Evolutionary conservation across 352 stramenopile species (phyloP).

Genomic region (Phytophthora citricola): DNA sequence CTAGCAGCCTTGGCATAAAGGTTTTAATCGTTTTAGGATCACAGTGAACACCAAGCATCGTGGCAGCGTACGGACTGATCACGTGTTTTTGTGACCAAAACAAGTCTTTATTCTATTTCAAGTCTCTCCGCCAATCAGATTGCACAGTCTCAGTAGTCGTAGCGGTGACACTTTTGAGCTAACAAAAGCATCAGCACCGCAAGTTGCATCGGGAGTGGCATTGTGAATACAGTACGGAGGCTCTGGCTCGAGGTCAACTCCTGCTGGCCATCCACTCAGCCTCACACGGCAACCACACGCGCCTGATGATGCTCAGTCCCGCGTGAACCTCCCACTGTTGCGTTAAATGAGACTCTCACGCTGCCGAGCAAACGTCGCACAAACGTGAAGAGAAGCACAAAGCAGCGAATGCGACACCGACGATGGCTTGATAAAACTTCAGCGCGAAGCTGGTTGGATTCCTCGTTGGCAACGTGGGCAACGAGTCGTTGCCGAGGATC

Average conservation of each 20-base stretch:
- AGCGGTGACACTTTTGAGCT: too few species aligned
- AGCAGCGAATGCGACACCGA: slow-evolving; percentile 3
- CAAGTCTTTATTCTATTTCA: too few species aligned
- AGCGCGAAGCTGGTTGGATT: not conserved
- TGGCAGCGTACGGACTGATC: not conserved
- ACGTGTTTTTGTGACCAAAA: too few species aligned
- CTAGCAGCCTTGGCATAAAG: slow-evolving; percentile 8
- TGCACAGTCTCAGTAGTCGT: too few species aligned
- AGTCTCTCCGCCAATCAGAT: too few species aligned
- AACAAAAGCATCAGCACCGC: not conserved
- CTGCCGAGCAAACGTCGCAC: slow-evolving; percentile 10
- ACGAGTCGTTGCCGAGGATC: too few species aligned
- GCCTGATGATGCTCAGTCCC: slow-evolving; percentile 21
- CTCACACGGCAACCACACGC: slow-evolving; percentile 19
- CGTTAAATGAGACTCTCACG: slow-evolving; percentile 21
- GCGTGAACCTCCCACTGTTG: slow-evolving; percentile 12
- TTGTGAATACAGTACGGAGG: not conserved
- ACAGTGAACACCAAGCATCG: slow-evolving; percentile 14
- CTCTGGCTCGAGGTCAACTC: slow-evolving; percentile 2
- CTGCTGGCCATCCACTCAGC: slow-evolving; percentile 4
- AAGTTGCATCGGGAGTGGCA: not conserved
- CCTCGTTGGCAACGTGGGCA: not conserved
- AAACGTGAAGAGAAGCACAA: not conserved
- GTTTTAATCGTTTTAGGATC: slow-evolving; percentile 6
- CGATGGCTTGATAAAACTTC: slow-evolving; percentile 5